phyloP scores from a whole-genome alignment of 2,329 filamentous ascomycete species.

The Capronia epimyces region DNA sequence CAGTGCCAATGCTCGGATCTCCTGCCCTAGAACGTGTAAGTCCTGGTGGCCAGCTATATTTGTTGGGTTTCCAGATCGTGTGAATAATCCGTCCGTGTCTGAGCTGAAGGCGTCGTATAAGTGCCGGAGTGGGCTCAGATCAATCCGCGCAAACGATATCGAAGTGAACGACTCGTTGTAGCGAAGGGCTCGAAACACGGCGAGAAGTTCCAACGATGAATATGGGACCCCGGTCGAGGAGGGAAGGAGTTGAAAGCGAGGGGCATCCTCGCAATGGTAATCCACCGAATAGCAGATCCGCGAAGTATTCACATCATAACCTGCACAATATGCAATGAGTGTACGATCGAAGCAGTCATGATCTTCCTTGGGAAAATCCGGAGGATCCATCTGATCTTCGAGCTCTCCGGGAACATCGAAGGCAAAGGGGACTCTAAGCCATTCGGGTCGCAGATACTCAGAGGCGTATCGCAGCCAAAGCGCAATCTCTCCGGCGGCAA shows the following conservation, averaged over 20 bases:
- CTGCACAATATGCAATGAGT: constrained; percentile 63
- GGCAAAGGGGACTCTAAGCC: constrained; percentile 58
- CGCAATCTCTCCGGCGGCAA: constrained; percentile 60
- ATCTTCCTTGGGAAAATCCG: constrained; percentile 51
- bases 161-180: constrained; percentile 66
- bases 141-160: constrained; percentile 62
- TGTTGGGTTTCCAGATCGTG: constrained; percentile 53
- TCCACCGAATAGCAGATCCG: constrained; percentile 62
- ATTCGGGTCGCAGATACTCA: constrained; percentile 60
- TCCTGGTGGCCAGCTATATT: constrained; percentile 50
- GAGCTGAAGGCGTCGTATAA: constrained; percentile 55
- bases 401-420: constrained; percentile 56
- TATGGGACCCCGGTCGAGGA: constrained; percentile 52
- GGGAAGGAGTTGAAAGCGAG: constrained; percentile 59
- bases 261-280: constrained; percentile 59
- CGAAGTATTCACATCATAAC: constrained; percentile 61
- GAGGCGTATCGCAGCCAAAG: constrained; percentile 57
- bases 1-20: constrained; percentile 61
- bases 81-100: constrained; percentile 58
- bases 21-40: constrained; percentile 60
- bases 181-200: constrained; percentile 62
- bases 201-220: constrained; percentile 58
- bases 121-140: constrained; percentile 60
- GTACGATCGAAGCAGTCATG: constrained; percentile 60
- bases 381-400: constrained; percentile 47